Evolutionary conservation across 345 rosid species (phyloP).

Genomic region (Carallia brachiata): DNA sequence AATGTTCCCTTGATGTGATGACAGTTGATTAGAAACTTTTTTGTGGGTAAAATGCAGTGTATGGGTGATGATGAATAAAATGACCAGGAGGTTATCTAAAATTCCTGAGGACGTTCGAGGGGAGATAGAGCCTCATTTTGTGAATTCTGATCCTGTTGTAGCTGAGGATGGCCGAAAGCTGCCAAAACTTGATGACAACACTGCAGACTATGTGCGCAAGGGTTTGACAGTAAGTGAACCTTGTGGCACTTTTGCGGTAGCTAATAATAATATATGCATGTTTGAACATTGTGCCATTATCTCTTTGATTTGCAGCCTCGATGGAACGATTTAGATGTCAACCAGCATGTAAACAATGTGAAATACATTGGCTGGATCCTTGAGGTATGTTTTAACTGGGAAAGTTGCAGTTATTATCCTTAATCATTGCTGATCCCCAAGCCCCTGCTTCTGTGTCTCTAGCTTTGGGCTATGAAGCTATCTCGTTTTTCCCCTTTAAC

Average conservation of each 20-base stretch:
- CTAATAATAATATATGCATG: neutral
- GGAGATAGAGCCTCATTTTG: conserved; percentile 78
- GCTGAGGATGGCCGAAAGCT: conserved; percentile 86
- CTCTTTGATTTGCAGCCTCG: conserved; percentile 61
- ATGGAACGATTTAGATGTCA: conserved; percentile 96
- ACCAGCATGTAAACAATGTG: conserved; percentile 99
- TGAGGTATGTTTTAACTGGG: conserved; percentile 48
- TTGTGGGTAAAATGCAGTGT: conserved; percentile 51
- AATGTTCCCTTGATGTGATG: neutral
- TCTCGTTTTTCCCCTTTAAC: too few species aligned
- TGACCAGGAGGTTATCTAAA: conserved; percentile 89
- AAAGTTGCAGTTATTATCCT: neutral
- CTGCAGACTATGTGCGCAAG: conserved; percentile 68
- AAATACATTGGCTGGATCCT: conserved; percentile 98
- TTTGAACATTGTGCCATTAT: neutral
- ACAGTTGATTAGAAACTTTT: neutral
- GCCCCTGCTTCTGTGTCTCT: too few species aligned
- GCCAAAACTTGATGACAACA: conserved; percentile 74
- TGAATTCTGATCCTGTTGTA: conserved; percentile 67
- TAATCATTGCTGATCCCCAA: too few species aligned
- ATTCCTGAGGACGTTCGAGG: conserved; percentile 90
- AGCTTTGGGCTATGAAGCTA: too few species aligned
- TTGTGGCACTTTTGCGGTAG: neutral
- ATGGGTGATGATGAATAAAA: conserved; percentile 99
- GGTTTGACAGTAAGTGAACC: conserved; percentile 76